phyloP scores from a whole-genome alignment of 1,139 yeast species.

The Nakaseomyces glabratus region DNA sequence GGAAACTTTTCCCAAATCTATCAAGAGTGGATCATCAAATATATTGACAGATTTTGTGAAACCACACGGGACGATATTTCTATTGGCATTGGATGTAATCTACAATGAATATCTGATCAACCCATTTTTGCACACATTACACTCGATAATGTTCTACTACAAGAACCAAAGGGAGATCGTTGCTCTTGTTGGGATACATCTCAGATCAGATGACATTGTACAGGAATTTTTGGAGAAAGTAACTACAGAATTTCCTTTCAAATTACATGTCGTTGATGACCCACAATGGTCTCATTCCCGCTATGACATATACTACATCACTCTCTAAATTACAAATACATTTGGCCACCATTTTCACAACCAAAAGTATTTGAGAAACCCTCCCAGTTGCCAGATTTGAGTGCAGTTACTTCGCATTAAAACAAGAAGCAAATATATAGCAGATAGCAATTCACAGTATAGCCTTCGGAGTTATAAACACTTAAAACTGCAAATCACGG shows the following conservation, averaged over 20 bases:
- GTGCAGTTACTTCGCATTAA: no score
- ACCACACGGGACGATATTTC: slow-evolving; percentile 12
- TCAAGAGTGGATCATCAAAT: slow-evolving; percentile 10
- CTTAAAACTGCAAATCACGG: no score
- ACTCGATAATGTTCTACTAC: slow-evolving; percentile 11
- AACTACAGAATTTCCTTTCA: slow-evolving; percentile 16
- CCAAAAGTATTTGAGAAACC: no score
- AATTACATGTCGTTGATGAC: slow-evolving; percentile 15
- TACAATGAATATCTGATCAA: slow-evolving; percentile 29
- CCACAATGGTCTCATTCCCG: slow-evolving; percentile 14
- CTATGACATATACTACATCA: slow-evolving; percentile 15
- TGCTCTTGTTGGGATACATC: slow-evolving; percentile 26
- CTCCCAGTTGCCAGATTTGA: no score
- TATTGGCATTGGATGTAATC: slow-evolving; percentile 31
- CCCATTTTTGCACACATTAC: slow-evolving; percentile 25
- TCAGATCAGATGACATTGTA: slow-evolving; percentile 27
- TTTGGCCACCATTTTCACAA: no score
- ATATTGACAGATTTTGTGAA: slow-evolving; percentile 6
- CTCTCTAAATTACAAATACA: no score
- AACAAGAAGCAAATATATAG: no score
- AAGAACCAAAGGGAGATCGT: slow-evolving; percentile 8
- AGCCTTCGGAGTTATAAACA: no score
- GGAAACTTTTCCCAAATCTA: slow-evolving; percentile 16
- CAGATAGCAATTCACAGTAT: no score
- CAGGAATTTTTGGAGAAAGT: slow-evolving; percentile 25